Evolutionary conservation across 2,329 filamentous ascomycete species (phyloP).

Genomic region (Trichophyton mentagrophytes): DNA sequence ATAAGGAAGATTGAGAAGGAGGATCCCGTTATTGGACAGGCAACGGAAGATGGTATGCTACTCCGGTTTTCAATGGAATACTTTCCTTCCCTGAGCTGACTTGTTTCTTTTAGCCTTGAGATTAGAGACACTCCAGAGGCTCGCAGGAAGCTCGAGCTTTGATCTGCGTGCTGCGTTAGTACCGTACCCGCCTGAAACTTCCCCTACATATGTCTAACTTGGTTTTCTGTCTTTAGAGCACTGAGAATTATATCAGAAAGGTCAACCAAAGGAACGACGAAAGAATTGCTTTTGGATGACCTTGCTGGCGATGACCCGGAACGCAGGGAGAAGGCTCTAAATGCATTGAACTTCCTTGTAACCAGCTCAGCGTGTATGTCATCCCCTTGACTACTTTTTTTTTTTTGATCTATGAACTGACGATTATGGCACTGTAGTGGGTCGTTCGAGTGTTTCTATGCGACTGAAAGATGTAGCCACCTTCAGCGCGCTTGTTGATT

Average conservation of each 20-base stretch:
- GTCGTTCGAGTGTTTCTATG: constrained; percentile 24
- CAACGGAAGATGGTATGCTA: constrained; percentile 53
- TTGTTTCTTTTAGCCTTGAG: constrained; percentile 39
- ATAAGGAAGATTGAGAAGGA: constrained; percentile 53
- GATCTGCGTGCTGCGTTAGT: constrained; percentile 56
- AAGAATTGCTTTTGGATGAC: constrained; percentile 31
- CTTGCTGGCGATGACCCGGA: constrained; percentile 27
- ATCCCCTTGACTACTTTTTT: not conserved
- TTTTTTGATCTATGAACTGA: not conserved
- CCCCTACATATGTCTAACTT: constrained; percentile 15
- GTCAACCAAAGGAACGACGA: constrained; percentile 29
- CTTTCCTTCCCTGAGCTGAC: not conserved
- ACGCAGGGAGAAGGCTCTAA: constrained; percentile 30
- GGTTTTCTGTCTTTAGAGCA: constrained; percentile 15
- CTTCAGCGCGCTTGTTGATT: constrained; percentile 30
- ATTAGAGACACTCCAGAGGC: constrained; percentile 51
- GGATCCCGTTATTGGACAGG: constrained; percentile 60
- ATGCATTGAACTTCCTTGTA: constrained; percentile 32
- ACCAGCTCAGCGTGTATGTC: constrained; percentile 28
- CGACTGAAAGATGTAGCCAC: constrained; percentile 25
- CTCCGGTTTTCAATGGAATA: not conserved
- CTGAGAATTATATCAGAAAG: constrained; percentile 36
- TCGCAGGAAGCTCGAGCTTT: constrained; percentile 58
- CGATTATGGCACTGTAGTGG: constrained; percentile 18
- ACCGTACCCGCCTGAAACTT: constrained; percentile 20